Conservation (phyloP, 257 asterid species). For the Solanum ahanhuiri region DNA sequence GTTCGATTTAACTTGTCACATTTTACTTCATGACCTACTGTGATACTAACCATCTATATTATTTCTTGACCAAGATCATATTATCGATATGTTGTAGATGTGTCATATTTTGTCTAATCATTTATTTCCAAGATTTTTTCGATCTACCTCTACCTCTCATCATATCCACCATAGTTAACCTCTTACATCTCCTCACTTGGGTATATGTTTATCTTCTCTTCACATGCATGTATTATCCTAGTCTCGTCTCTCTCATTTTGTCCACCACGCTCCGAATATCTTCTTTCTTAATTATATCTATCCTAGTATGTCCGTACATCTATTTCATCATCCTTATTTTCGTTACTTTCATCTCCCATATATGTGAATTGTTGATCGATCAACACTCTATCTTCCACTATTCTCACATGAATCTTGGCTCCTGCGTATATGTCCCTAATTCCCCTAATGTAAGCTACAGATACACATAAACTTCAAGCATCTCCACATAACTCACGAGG, state of each 20-base stretch:
- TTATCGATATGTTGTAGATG: no score
- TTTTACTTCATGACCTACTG: no score
- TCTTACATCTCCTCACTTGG: not conserved
- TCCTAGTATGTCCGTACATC: not conserved
- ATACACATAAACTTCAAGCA: no score
- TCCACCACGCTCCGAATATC: no score
- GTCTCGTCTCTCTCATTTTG: not conserved
- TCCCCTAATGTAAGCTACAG: not conserved
- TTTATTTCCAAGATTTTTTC: no score
- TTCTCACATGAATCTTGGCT: not conserved
- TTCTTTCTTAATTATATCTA: no score
- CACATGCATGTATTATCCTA: not conserved
- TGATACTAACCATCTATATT: no score
- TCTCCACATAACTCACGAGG: not conserved
- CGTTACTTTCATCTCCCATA: not conserved
- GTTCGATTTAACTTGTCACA: no score
- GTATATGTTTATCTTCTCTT: not conserved
- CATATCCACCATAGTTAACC: not conserved
- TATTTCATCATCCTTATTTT: not conserved
- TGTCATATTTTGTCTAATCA: not conserved
- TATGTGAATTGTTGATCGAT: not conserved
- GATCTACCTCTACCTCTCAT: no score
- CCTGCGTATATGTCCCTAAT: not conserved
- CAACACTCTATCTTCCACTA: not conserved
- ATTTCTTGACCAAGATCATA: no score